Percentiles rank a stretch among this genome's conserved stretches.
Evolutionary conservation across 257 asterid genomes (phyloP).

Genomic region (Solanum rostratum): DNA sequence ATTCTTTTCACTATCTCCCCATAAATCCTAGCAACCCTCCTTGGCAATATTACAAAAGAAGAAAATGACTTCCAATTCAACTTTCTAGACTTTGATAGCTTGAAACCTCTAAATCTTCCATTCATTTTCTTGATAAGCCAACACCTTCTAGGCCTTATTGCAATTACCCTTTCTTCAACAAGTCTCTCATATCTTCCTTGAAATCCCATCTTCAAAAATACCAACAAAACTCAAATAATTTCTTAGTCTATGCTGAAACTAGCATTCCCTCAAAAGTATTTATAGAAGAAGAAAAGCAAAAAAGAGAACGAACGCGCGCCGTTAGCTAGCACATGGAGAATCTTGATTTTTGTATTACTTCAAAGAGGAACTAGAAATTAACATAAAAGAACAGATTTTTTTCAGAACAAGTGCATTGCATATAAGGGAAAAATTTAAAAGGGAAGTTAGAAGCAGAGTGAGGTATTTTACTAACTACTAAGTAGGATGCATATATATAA

Average conservation of each 20-base stretch:
- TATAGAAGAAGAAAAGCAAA: constrained; percentile 6
- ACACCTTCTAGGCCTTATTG: constrained; percentile 21
- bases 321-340: constrained; percentile 28
- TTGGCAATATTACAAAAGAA: constrained; percentile 31
- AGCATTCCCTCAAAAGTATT: neutral
- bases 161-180: constrained; percentile 8
- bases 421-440: neutral
- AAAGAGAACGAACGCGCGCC: neutral
- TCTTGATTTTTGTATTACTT: constrained; percentile 6
- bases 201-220: constrained; percentile 4
- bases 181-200: constrained; percentile 38
- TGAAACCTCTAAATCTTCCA: constrained; percentile 43
- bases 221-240: neutral
- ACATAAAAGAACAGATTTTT: neutral
- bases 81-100: constrained; percentile 32
- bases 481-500: neutral
- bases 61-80: constrained; percentile 70
- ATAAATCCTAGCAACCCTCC: constrained; percentile 35
- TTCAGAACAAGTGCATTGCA: neutral
- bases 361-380: neutral
- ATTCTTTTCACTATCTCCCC: constrained; percentile 23
- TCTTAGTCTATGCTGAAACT: neutral
- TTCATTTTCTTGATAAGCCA: constrained; percentile 26
- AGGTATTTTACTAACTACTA: neutral
- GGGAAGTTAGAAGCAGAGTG: neutral